Evolutionary conservation across 768 basidiomycete genomes (phyloP).

Genomic region (Lactarius hatsudake): DNA sequence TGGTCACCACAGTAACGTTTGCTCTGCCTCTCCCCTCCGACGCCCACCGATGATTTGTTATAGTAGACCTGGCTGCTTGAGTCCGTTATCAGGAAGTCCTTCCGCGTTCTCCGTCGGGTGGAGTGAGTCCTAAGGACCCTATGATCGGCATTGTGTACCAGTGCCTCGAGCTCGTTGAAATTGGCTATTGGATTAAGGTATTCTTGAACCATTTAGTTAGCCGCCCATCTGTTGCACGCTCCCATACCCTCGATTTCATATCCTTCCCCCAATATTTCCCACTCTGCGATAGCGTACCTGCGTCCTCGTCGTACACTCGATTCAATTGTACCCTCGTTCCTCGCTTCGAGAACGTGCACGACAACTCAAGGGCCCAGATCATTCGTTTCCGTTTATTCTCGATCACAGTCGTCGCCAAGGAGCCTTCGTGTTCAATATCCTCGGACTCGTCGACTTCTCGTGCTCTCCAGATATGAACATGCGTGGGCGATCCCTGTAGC

Average conservation of each 20-base stretch:
- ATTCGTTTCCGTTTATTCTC: neutral
- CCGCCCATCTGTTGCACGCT: neutral
- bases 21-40: neutral
- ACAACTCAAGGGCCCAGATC: slow-evolving; percentile 12
- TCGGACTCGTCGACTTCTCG: neutral
- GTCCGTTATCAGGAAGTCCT: neutral
- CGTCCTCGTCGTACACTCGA: neutral
- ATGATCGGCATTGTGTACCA: neutral
- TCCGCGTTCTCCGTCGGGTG: neutral
- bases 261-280: slow-evolving; percentile 4
- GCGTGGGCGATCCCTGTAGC: neutral
- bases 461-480: slow-evolving; percentile 1
- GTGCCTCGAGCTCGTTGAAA: neutral
- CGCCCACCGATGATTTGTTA: neutral
- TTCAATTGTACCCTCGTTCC: slow-evolving; percentile 18
- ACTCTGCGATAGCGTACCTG: slow-evolving; percentile 2
- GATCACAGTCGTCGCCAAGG: neutral
- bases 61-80: neutral
- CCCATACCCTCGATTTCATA: slow-evolving; percentile 20
- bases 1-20: neutral
- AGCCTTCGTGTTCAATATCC: slow-evolving; percentile 4
- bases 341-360: slow-evolving; percentile 9
- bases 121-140: neutral
- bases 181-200: slow-evolving; percentile 13
- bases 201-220: neutral